These are phyloP conservation scores for Kondoa subrosea DNA, from an alignment of 768 basidiomycete genomes.

Conservation along the genomic window DNA sequence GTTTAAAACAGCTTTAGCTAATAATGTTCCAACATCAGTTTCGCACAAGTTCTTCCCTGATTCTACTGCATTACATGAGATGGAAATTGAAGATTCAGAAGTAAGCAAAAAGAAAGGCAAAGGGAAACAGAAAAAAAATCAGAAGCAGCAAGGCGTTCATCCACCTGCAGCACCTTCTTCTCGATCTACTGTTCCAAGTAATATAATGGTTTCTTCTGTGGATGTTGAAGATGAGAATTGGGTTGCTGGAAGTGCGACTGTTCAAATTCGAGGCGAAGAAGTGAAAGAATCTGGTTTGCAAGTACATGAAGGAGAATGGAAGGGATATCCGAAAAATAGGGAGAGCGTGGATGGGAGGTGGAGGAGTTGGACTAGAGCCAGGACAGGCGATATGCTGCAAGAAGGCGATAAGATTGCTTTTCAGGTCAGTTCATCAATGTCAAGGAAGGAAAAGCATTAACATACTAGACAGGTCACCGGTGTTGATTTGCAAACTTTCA, in stretches of 20 bases:
- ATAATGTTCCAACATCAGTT: not conserved
- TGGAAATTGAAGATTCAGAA: too few relatives aligned
- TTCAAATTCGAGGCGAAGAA: not conserved
- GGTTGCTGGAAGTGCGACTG: not conserved
- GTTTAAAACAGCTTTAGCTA: not conserved
- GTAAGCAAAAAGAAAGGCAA: not conserved
- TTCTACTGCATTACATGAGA: not conserved
- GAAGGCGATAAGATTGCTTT: not conserved
- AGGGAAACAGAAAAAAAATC: not conserved
- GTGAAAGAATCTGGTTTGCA: not conserved
- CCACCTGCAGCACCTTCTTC: not conserved
- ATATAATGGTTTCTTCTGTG: not conserved
- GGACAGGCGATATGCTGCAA: not conserved
- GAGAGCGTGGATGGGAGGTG: not conserved
- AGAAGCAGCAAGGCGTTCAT: not conserved
- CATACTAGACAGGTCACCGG: not conserved
- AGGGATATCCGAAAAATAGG: not conserved
- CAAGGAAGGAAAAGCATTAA: too few relatives aligned
- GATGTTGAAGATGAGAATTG: constrained; percentile 2
- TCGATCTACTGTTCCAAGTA: not conserved
- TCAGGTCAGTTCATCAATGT: not conserved
- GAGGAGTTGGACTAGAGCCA: not conserved
- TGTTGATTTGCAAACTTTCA: not conserved
- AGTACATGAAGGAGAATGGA: not conserved
- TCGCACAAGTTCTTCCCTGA: not conserved